A percentile compares a stretch with the other conserved stretches of the same genome.
phyloP scores from a whole-genome alignment of 768 basidiomycete species.

The Panus rudis region DNA sequence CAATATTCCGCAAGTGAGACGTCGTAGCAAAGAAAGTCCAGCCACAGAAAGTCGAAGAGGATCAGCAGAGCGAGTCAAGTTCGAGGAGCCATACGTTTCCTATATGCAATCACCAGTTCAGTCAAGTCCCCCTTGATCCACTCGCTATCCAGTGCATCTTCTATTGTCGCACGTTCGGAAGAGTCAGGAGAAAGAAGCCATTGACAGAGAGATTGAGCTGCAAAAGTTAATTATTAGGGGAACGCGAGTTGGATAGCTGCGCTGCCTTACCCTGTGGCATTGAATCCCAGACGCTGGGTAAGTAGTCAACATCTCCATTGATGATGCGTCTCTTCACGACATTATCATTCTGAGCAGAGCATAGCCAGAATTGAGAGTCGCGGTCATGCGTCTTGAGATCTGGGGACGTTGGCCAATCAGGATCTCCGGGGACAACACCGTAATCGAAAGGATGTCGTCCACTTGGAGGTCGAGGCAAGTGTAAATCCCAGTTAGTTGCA shows the following conservation, averaged over 20 bases:
- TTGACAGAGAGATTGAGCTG: slow-evolving; percentile 54
- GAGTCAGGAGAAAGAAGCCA: slow-evolving; percentile 57
- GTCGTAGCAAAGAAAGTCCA: background rate
- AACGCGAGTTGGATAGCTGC: background rate
- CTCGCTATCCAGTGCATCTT: slow-evolving; percentile 47
- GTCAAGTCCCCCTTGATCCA: slow-evolving; percentile 65
- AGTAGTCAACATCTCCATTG: slow-evolving; percentile 52
- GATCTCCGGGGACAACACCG: slow-evolving; percentile 24
- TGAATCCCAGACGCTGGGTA: slow-evolving; percentile 43
- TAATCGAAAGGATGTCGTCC: slow-evolving; percentile 77
- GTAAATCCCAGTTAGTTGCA: background rate
- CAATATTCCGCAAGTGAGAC: background rate
- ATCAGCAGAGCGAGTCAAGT: background rate
- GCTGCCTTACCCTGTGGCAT: slow-evolving; percentile 51
- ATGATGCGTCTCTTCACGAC: slow-evolving; percentile 67
- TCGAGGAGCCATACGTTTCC: slow-evolving; percentile 29
- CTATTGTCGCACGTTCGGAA: slow-evolving; percentile 53
- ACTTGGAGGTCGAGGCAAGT: slow-evolving; percentile 27
- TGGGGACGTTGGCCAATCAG: slow-evolving; percentile 13
- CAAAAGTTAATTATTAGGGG: background rate
- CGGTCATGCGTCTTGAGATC: slow-evolving; percentile 12
- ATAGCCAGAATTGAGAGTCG: slow-evolving; percentile 30
- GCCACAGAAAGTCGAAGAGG: background rate
- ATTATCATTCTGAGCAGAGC: slow-evolving; percentile 43
- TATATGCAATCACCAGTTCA: slow-evolving; percentile 57